phyloP scores from a whole-genome alignment of 176 grass and related monocot genomes.

The Alloteropsis semialata region DNA sequence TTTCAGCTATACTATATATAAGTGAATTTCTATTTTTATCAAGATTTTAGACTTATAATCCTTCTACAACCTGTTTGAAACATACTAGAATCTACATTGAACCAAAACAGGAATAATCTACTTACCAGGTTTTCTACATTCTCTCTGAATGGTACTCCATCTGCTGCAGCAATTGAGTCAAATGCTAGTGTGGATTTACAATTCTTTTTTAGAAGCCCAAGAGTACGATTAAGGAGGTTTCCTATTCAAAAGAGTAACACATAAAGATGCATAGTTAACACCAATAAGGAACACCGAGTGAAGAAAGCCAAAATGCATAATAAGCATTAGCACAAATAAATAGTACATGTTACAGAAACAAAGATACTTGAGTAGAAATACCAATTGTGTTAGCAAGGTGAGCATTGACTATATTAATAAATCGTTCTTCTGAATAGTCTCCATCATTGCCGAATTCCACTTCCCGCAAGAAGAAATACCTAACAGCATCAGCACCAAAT shows the following conservation, averaged over 20 bases:
- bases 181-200: conserved; percentile 72
- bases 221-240: conserved; percentile 95
- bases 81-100: not conserved
- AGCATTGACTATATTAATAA: conserved; percentile 95
- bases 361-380: conserved; percentile 26
- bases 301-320: conserved; percentile 19
- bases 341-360: conserved; percentile 10
- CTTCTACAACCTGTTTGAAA: conserved; percentile 12
- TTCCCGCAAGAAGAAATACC: conserved; percentile 95
- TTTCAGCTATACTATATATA: not conserved
- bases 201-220: conserved; percentile 94
- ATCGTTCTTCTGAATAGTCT: conserved; percentile 95
- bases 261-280: not conserved
- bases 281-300: not conserved
- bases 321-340: conserved; percentile 1
- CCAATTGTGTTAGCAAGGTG: conserved; percentile 97
- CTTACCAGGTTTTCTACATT: conserved; percentile 80
- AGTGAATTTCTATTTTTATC: not conserved
- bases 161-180: conserved; percentile 70
- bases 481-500: conserved; percentile 89
- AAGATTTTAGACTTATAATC: conserved; percentile 3
- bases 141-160: conserved; percentile 63
- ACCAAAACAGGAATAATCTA: not conserved
- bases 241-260: conserved; percentile 41
- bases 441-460: conserved; percentile 95